Conservation (phyloP, 306 rosid genomes). For the Senna tora region DNA sequence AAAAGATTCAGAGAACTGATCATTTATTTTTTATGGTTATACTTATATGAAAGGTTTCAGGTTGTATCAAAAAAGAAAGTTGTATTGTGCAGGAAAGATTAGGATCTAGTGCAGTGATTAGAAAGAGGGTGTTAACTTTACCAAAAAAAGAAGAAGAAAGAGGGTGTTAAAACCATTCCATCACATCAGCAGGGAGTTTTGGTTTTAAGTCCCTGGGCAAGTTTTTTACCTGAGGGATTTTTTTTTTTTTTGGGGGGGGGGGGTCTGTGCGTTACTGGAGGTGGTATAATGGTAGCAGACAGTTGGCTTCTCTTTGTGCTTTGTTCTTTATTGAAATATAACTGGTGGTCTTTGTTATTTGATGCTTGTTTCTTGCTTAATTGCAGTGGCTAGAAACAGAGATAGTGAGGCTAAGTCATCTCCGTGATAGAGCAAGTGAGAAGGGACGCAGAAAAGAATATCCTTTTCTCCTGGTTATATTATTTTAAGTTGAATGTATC, state of each 20-base stretch:
- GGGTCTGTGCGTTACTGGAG: too few species aligned
- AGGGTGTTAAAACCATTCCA: not conserved
- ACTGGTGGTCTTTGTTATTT: slow-evolving; percentile 23
- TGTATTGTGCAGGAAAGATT: not conserved
- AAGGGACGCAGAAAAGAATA: slow-evolving; percentile 94
- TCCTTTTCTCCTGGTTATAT: slow-evolving; percentile 58
- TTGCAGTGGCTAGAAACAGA: slow-evolving; percentile 95
- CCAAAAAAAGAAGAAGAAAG: too few species aligned
- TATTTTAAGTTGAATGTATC: slow-evolving; percentile 19
- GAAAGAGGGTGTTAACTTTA: too few species aligned
- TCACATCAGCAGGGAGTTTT: not conserved
- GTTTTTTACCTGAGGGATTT: not conserved
- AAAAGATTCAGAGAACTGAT: not conserved
- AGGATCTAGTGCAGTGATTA: not conserved
- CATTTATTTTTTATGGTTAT: not conserved
- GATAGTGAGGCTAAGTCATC: slow-evolving; percentile 87
- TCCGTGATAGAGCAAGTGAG: slow-evolving; percentile 99
- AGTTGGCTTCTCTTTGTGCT: not conserved
- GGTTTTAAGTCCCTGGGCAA: not conserved
- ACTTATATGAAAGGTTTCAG: not conserved
- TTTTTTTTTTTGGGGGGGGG: not conserved
- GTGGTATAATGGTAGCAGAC: not conserved
- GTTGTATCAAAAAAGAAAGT: not conserved
- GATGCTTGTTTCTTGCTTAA: slow-evolving; percentile 36
- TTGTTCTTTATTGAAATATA: not conserved